Conservation (phyloP, 345 rosid genomes). For the Luvunga scandens region DNA sequence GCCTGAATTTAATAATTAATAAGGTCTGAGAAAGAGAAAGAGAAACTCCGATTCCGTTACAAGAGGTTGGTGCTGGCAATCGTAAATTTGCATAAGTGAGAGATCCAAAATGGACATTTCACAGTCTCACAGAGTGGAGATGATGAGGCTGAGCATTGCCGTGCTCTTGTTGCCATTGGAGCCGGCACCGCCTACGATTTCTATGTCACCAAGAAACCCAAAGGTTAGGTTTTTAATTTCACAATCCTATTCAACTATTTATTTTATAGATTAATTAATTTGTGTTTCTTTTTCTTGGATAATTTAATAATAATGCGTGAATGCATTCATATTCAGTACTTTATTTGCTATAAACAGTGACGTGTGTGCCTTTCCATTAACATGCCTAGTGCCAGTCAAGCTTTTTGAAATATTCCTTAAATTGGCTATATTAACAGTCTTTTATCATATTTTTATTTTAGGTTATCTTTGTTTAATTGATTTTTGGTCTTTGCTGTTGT, state of each 20-base stretch:
- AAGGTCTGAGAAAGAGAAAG: no score
- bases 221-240: constrained; percentile 19
- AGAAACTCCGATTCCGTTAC: no score
- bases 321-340: no score
- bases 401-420: not conserved
- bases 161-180: constrained; percentile 51
- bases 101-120: constrained; percentile 30
- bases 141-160: constrained; percentile 50
- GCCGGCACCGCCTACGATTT: constrained; percentile 63
- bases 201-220: constrained; percentile 43
- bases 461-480: not conserved
- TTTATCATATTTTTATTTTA: no score
- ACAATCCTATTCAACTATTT: not conserved
- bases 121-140: constrained; percentile 41
- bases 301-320: no score
- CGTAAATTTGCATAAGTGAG: not conserved
- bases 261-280: no score
- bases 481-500: not conserved
- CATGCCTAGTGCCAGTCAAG: no score
- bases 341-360: no score
- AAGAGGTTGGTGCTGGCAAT: no score
- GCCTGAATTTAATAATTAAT: no score
- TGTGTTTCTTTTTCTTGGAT: no score
- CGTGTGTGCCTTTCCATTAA: no score
- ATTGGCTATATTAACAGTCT: not conserved